Evolutionary conservation across 148 eudicot genomes (phyloP), one percentile per base, ranked within the genome.

Genomic region (Silene uniflora): DNA sequence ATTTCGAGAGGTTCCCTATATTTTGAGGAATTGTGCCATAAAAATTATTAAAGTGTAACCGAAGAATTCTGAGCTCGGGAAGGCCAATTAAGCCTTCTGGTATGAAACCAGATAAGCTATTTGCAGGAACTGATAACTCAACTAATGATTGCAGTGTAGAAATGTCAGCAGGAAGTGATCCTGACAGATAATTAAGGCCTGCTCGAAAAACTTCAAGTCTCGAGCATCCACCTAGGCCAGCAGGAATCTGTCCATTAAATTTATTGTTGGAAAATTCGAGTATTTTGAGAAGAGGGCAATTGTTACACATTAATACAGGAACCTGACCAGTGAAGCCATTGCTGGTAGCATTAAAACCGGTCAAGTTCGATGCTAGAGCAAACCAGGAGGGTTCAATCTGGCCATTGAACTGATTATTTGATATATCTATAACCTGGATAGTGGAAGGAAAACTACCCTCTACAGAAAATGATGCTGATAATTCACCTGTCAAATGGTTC

Each of bases 221-320:
- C n/a, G 85, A 81, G 80, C 97, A 92, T 16, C 10, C 22, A 55
- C 91, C 87, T 11, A 90, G 39, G 10, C 85, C 89, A 27, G 24
- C 71, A 35, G 87, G 85, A 77, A 92, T 81, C 61, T 78, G 77
- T 22, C 90, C 86, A 6, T 58, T 62, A 54, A 93, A 86, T 22
- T 61, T 66, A 77, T 93, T 93, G 67, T 67, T 60, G 29, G 98
- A 80, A 67, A 93, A 85, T 84, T 93, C 96, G 52, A 93, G 88
- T 65, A 27, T 16, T 73, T 62, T 55, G 63, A 93, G 79, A 55
- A 74, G 78, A 24, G 89, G 82, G 21, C 87, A 83, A 46, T 42
- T 64, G n/a, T 13, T 73, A 79, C 98, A 93, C 23, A 89, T 71
- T 4, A 83, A 71, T 44, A 83, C 60, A 70, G 91, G 98, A 73